Percentiles rank a stretch among this genome's conserved stretches.
Evolutionary conservation across 2,329 filamentous ascomycete species (phyloP).

Genomic region (Bipolaris cookei): DNA sequence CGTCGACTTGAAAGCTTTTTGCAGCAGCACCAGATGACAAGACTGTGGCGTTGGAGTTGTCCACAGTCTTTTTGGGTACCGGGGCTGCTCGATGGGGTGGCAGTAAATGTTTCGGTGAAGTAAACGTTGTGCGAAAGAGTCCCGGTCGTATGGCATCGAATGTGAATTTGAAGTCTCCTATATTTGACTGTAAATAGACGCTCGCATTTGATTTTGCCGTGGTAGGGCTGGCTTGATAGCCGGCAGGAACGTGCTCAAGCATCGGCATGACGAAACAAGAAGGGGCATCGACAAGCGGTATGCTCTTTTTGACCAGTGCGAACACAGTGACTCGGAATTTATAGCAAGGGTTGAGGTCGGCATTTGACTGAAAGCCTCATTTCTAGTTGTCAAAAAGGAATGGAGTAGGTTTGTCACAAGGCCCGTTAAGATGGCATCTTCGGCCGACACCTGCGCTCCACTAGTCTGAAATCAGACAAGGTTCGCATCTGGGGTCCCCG

Average conservation of each 20-base stretch:
- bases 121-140: slow-evolving; percentile 72
- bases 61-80: slow-evolving; percentile 52
- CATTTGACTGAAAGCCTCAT: slow-evolving; percentile 5
- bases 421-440: slow-evolving; percentile 17
- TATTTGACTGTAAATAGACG: slow-evolving; percentile 54
- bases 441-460: slow-evolving; percentile 5
- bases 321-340: slow-evolving; percentile 1
- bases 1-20: slow-evolving; percentile 56
- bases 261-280: slow-evolving; percentile 54
- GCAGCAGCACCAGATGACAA: slow-evolving; percentile 45
- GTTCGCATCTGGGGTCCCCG: slow-evolving; percentile 33
- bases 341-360: slow-evolving; percentile 5
- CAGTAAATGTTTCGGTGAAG: slow-evolving; percentile 65
- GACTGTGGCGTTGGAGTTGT: slow-evolving; percentile 36
- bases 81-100: slow-evolving; percentile 69
- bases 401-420: background rate
- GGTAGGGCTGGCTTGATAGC: slow-evolving; percentile 38
- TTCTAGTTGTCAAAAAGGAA: background rate
- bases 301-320: background rate
- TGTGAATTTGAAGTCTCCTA: slow-evolving; percentile 60
- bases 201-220: slow-evolving; percentile 27
- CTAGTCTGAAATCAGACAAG: slow-evolving; percentile 11
- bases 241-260: slow-evolving; percentile 53
- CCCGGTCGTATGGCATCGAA: slow-evolving; percentile 68
- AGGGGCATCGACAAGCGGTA: background rate